Evolutionary conservation across 371 early-diverging fungal species (phyloP), one percentile per base, ranked within the genome.

Genomic region (Mucor saturninus): DNA sequence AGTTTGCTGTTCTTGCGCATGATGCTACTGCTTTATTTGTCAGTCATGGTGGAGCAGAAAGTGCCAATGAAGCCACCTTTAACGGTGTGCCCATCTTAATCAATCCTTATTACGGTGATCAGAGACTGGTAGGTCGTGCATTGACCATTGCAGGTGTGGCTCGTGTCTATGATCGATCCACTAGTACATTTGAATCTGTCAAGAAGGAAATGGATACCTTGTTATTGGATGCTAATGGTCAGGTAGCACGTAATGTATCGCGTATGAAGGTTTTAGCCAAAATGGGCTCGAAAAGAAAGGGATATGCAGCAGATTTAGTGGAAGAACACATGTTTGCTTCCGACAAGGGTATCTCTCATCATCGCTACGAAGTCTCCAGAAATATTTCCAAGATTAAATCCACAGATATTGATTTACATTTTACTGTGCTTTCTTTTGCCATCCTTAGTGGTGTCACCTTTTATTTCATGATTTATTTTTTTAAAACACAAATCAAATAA

Each of bases 1-100:
- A 80, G 42, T 56, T 64, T 30, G 64, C 76, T 9, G 56, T 80
- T 8, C 56, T 80, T 3, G 46, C 55, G 10, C 81, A 80, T 54
- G 54, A 67, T 0, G 62, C 74, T 0, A 75, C 74, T 4, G 57
- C 42, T 4, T 39, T 75, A 21, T 80, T 80, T 59, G 55, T 80
- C 4, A 67, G 73, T 3, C 81, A 80, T 56, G 73, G 81, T 32
- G 81, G 77, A 21, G 67, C 72, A 3, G 71, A 64, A 31, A 74
- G 74, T 15, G 29, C 69, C 0, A 65, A 70, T 43, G 81, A 80
- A 64, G 63, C 69, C 0, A 46, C 72, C 0, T 74, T 55, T 39
- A 58, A 65, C 32, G 71, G 74, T 2, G 67, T 59, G 13, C 75
- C 65, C 9, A 54, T 75, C 8, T 49, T 74, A 10, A 54, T 67